Percentiles rank a stretch among this genome's conserved stretches.
Evolutionary conservation across 2,329 filamentous ascomycete genomes (phyloP).

Genomic region (Botryotinia globosa): DNA sequence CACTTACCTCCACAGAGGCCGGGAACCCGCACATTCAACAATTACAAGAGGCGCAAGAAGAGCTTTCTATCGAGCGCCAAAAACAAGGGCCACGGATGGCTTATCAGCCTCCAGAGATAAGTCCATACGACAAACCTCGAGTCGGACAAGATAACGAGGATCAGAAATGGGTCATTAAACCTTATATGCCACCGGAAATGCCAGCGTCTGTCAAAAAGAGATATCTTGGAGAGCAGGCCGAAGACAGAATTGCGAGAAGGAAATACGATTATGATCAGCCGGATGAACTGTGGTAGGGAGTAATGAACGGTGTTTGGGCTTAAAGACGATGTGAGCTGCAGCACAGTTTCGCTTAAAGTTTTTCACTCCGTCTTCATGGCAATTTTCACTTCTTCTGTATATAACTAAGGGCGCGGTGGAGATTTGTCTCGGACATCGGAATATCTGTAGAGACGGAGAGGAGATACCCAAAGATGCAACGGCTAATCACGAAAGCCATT

Average conservation of each 20-base stretch:
- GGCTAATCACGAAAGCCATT: not conserved
- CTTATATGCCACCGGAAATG: conserved; percentile 8
- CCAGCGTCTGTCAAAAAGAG: conserved; percentile 1
- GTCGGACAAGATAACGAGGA: not conserved
- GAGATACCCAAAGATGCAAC: not conserved
- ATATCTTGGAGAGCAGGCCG: not conserved
- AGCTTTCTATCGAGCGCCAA: conserved; percentile 11
- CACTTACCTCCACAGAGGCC: conserved; percentile 7
- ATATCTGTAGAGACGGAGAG: not conserved
- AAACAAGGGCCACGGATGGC: not conserved
- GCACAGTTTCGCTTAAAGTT: not conserved
- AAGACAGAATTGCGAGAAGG: not conserved
- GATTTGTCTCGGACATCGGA: not conserved
- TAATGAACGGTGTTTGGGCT: not conserved
- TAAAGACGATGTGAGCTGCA: not conserved
- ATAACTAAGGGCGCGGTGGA: not conserved
- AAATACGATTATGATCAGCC: conserved; percentile 14
- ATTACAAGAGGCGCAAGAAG: conserved; percentile 4
- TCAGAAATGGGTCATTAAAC: conserved; percentile 12
- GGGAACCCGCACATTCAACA: conserved; percentile 12
- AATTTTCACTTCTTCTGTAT: not conserved
- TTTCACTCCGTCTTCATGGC: not conserved
- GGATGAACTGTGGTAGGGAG: conserved; percentile 14
- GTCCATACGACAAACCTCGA: not conserved
- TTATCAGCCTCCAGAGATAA: conserved; percentile 2